phyloP scores from a whole-genome alignment of 768 basidiomycete genomes.

The Leucocoprinus birnbaumii region DNA sequence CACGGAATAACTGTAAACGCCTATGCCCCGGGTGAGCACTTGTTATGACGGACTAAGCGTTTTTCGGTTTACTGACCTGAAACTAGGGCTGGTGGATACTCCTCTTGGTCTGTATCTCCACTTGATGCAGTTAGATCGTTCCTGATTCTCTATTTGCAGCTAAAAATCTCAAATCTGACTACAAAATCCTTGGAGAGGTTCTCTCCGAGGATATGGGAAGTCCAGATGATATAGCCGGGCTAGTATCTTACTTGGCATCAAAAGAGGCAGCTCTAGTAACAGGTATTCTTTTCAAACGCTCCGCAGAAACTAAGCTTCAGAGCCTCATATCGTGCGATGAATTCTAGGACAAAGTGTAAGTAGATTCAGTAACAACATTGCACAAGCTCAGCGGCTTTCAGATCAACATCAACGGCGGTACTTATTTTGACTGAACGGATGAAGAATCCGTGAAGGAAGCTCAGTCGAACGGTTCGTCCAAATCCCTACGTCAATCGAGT shows the following conservation, averaged over 20 bases:
- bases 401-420: constrained; percentile 14
- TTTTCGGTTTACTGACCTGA: neutral
- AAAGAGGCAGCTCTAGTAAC: constrained; percentile 17
- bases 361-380: too few relatives aligned
- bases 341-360: constrained; percentile 8
- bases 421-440: constrained; percentile 21
- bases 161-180: neutral
- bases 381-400: neutral
- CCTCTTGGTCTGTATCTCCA: neutral
- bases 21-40: constrained; percentile 27
- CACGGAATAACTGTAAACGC: constrained; percentile 32
- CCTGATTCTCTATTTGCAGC: neutral
- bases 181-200: neutral
- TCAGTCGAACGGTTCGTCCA: too few relatives aligned
- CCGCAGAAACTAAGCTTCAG: too few relatives aligned
- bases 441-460: too few relatives aligned
- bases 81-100: neutral
- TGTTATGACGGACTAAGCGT: too few relatives aligned
- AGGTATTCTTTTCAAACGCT: too few relatives aligned
- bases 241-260: constrained; percentile 19
- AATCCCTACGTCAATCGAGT: too few relatives aligned
- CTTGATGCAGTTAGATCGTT: neutral
- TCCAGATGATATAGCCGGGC: constrained; percentile 12
- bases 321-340: too few relatives aligned
- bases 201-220: neutral